Evolutionary conservation across 192 early-diverging fungal genomes (phyloP).

Genomic region (Mycoemilia scoparia): DNA sequence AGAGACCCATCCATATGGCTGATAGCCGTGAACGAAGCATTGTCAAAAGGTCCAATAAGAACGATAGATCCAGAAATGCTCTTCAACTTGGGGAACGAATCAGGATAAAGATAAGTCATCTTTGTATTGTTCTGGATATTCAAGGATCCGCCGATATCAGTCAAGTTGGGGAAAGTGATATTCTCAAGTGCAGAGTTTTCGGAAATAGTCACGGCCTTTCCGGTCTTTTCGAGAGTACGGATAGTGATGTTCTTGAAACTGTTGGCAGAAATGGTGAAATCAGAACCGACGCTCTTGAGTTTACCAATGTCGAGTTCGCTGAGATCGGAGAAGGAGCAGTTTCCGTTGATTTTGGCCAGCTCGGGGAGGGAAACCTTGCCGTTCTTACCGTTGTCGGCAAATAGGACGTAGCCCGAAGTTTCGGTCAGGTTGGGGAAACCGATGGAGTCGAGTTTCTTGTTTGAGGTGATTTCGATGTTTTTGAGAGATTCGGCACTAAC

Average conservation of each 20-base stretch:
- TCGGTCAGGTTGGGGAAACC: constrained; percentile 27
- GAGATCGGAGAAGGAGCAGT: constrained; percentile 39
- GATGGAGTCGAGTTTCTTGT: constrained; percentile 30
- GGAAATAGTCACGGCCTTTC: constrained; percentile 36
- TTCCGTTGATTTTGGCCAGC: constrained; percentile 30
- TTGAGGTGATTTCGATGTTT: constrained; percentile 36
- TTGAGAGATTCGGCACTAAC: constrained; percentile 13
- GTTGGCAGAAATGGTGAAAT: constrained; percentile 42
- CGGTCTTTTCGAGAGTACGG: constrained; percentile 23
- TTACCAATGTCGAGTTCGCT: constrained; percentile 21
- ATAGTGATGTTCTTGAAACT: constrained; percentile 29
- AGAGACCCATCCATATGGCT: constrained; percentile 39
- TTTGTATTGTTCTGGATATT: constrained; percentile 44
- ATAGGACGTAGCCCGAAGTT: constrained; percentile 28
- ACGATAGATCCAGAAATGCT: constrained; percentile 39
- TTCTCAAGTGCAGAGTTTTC: constrained; percentile 33
- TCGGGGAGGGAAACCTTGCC: constrained; percentile 26
- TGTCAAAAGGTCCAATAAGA: constrained; percentile 38
- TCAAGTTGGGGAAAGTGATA: constrained; percentile 36
- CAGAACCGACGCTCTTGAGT: constrained; percentile 27
- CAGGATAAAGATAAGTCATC: constrained; percentile 24
- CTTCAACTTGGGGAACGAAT: constrained; percentile 32
- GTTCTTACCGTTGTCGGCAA: constrained; percentile 35
- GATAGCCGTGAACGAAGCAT: constrained; percentile 33
- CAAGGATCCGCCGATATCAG: constrained; percentile 38